A percentile compares a stretch with the other conserved stretches of the same genome.
phyloP scores from a whole-genome alignment of 2,329 filamentous ascomycete genomes.

The Fusarium pseudograminearum region DNA sequence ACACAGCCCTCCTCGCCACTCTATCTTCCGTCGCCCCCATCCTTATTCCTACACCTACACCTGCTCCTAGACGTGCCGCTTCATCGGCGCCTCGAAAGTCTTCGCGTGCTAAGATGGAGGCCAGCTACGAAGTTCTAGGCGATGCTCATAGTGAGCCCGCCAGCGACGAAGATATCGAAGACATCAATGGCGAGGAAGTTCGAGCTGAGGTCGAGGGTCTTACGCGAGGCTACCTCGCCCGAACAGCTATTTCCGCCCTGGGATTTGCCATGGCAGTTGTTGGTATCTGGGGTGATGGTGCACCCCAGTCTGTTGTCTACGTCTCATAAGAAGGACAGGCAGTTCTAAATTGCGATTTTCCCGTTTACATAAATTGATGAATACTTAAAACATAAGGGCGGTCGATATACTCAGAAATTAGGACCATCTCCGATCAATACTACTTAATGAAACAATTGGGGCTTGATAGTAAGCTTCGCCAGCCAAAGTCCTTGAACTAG shows the following conservation, averaged over 20 bases:
- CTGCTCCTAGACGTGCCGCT: constrained; percentile 46
- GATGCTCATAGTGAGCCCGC: constrained; percentile 63
- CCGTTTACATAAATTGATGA: constrained; percentile 26
- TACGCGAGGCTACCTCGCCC: constrained; percentile 64
- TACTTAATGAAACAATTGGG: constrained; percentile 1
- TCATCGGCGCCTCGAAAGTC: constrained; percentile 49
- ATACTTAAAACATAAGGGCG: constrained; percentile 37
- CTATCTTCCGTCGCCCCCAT: constrained; percentile 68
- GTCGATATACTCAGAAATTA: constrained; percentile 13
- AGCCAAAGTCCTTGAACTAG: background rate
- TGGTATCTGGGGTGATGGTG: constrained; percentile 75
- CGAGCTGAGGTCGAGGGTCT: constrained; percentile 67
- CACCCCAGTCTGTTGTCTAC: constrained; percentile 52
- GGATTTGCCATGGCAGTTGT: constrained; percentile 72
- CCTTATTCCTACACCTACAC: constrained; percentile 59
- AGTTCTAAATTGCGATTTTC: constrained; percentile 15
- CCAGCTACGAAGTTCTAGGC: constrained; percentile 77
- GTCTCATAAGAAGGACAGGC: constrained; percentile 45
- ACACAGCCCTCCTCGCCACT: constrained; percentile 78
- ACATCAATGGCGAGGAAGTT: constrained; percentile 73
- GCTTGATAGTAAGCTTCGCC: background rate
- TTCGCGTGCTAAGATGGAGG: constrained; percentile 68
- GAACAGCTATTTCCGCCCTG: constrained; percentile 65
- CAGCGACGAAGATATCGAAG: constrained; percentile 64
- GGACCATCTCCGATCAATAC: constrained; percentile 39